Evolutionary conservation across 768 basidiomycete species (phyloP), one percentile per base, ranked within the genome.

Genomic region (Hypholoma fasciculare): DNA sequence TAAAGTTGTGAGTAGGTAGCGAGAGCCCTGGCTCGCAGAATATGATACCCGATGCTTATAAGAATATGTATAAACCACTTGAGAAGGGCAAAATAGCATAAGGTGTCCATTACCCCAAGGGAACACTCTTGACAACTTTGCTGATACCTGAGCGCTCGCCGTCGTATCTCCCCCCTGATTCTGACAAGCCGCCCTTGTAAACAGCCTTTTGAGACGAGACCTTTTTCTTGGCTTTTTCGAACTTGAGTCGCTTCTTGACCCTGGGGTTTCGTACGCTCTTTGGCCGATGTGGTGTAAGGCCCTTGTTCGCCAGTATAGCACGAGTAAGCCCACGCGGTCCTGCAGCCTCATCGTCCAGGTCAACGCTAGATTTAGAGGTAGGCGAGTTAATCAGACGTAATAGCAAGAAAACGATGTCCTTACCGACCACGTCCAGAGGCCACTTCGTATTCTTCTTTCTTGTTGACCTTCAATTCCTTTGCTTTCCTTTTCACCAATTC

Each of bases 81-180:
- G 43, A 14, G 9, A 42, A 5, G 2, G 26, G 7, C 23, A 4
- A 23, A 23, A 23, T n/a, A 23, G 23, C 23, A 23, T 23, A 23
- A 23, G 49, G 48, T 49, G 17, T 51, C 51, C 30, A 49, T 67
- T 69, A 86, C 59, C 79, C 80, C 70, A 97, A 76, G 61, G 82
- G 86, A 62, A 92, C 80, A 72, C 91, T 89, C 79, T 96, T 96
- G 76, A 94, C 80, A 38, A 94, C 90, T 67, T 88, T 92, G 61
- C 87, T 88, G 69, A 97, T 96, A 81, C 96, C 96, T 56, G 90
- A 89, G 74, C 83, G 86, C 76, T 99, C 97, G 69, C 97, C 97
- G 36, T 84, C 86, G 76, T 98, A 98, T 62, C 78, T 78, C n/a
- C 84, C 82, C 13, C 83, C 87, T 43, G 81, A 78, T 56, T 84